Percentiles rank a stretch among this genome's conserved stretches.
These are phyloP conservation scores for Stagonosporopsis cucurbitacearum DNA, from an alignment of 2,329 filamentous ascomycete genomes.

Conservation along the genomic window DNA sequence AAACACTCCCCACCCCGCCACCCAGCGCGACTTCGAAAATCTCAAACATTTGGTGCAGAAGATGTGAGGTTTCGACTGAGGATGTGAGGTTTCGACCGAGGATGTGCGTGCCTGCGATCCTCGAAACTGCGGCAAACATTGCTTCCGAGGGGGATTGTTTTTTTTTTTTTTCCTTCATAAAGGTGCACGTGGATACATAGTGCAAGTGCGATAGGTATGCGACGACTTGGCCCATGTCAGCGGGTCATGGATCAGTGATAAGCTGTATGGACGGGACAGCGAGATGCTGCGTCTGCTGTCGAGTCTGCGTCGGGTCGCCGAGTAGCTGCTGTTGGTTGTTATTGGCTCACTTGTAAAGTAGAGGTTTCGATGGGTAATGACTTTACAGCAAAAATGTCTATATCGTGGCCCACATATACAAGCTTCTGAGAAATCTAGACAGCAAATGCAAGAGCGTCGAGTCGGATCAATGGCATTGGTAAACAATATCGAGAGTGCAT, in stretches of 20 bases:
- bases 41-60: slow-evolving; percentile 27
- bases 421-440: too few relatives aligned
- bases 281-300: background rate
- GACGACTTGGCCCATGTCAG: background rate
- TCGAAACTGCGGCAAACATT: background rate
- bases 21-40: slow-evolving; percentile 9
- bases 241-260: too few relatives aligned
- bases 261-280: background rate
- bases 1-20: slow-evolving; percentile 20
- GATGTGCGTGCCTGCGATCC: background rate
- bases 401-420: too few relatives aligned
- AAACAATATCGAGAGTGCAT: too few relatives aligned
- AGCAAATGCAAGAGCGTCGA: too few relatives aligned
- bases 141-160: background rate
- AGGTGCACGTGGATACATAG: too few relatives aligned
- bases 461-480: too few relatives aligned
- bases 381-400: too few relatives aligned
- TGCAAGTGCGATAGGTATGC: background rate
- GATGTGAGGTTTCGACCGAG: background rate
- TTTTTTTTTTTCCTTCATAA: too few relatives aligned
- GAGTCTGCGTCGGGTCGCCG: background rate
- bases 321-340: too few relatives aligned
- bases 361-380: too few relatives aligned
- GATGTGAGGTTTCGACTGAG: background rate
- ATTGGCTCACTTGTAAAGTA: too few relatives aligned